Evolutionary conservation across 169 alveolate species (phyloP), one percentile per base, ranked within the genome.

Genomic region (Perkinsus chesapeaki): DNA sequence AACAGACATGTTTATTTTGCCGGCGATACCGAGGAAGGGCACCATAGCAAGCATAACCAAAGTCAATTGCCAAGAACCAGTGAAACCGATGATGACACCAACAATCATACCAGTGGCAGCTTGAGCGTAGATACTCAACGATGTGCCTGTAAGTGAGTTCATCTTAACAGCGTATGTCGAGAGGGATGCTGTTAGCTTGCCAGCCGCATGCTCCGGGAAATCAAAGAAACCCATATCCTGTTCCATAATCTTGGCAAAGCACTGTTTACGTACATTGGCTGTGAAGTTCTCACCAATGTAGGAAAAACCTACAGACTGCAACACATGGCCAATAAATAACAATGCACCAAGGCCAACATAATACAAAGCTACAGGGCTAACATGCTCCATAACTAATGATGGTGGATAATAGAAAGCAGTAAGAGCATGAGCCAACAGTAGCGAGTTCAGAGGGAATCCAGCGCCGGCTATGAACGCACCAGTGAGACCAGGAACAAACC

Each of bases 191-290:
- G 96, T 92, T 39, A 96, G 93, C 16, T 95, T 91, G 5, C 97
- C 98, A 38, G 97, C 93, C 36, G 96, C 38, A 92, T 96, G 95
- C 31, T 93, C 73, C 12, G 94, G 91, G 3, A 92, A 43, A 91
- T 96, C 98, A 92, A 94, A 96, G 91, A 91, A 96, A 16, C 94
- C 73, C 39, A 94, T 73, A 36, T 95, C 96, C 93, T 95, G 93
- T 91, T 94, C 48, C 1, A 91, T 7, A 7, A 36, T 3, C 48
- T 39, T 91, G 39, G 12, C 34, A 37, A 91, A 91, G 92, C 23
- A 27, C 72, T 16, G 34, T 16, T 39, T 60, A 1, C 82, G 3
- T 0, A 60, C 82, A 60, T 60, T 60, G 27, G 3, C 12, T 16
- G 82, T 60, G 23, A 60, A 60, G 82, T 60, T 5, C 82, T 60